A percentile compares a stretch with the other conserved stretches of the same genome.
Conservation (phyloP, 345 rosid genomes). For the Rubroshorea leprosula region DNA sequence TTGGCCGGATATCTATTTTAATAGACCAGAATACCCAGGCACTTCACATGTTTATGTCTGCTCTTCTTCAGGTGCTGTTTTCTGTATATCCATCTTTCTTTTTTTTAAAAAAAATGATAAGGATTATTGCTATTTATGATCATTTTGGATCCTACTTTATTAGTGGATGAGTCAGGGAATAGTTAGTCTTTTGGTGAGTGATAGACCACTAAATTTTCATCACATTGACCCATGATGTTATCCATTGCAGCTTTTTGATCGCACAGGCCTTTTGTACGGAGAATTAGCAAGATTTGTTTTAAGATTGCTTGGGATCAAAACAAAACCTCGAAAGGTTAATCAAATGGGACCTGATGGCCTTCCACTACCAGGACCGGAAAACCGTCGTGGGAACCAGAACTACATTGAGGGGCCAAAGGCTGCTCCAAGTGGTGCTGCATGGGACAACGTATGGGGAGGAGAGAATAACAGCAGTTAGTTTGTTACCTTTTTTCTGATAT, state of each 20-base stretch:
- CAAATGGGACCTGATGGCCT: conserved; percentile 60
- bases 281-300: conserved; percentile 92
- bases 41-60: conserved; percentile 84
- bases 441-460: conserved; percentile 93
- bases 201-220: background rate
- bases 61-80: conserved; percentile 77
- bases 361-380: conserved; percentile 55
- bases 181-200: background rate
- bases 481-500: background rate
- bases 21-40: conserved; percentile 90
- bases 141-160: background rate
- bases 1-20: conserved; percentile 73
- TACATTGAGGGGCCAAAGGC: conserved; percentile 69
- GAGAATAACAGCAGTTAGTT: conserved; percentile 18
- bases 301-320: conserved; percentile 72
- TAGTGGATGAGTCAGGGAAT: too few relatives aligned
- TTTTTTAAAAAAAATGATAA: too few relatives aligned
- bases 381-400: conserved; percentile 50
- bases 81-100: background rate
- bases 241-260: conserved; percentile 77
- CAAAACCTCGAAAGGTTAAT: conserved; percentile 62
- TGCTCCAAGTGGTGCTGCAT: conserved; percentile 62
- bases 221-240: conserved; percentile 9
- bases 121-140: background rate
- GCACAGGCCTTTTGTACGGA: conserved; percentile 78